A percentile compares a stretch with the other conserved stretches of the same genome.
These are phyloP conservation scores for Suillus plorans DNA, from an alignment of 768 basidiomycete genomes.

Conservation along the genomic window DNA sequence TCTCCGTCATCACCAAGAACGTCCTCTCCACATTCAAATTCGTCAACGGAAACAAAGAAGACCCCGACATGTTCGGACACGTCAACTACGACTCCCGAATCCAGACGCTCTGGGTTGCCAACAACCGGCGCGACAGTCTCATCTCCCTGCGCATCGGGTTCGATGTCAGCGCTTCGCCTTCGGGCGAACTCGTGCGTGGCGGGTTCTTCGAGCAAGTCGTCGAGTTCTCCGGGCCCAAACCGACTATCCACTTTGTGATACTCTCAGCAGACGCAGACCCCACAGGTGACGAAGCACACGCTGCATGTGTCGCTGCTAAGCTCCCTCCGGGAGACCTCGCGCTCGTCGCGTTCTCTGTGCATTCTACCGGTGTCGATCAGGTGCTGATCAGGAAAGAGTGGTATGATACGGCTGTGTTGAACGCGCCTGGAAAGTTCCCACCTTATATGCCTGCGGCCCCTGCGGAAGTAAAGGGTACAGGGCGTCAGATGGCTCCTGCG, in stretches of 20 bases:
- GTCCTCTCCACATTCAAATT: conserved; percentile 81
- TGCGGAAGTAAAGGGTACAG: conserved; percentile 21
- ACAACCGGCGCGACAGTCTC: conserved; percentile 81
- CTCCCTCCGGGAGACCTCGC: conserved; percentile 74
- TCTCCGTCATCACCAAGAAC: conserved; percentile 70
- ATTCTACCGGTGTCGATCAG: conserved; percentile 86
- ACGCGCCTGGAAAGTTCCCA: conserved; percentile 64
- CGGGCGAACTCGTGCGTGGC: conserved; percentile 59
- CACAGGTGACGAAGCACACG: conserved; percentile 77
- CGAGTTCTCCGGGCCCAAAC: conserved; percentile 81
- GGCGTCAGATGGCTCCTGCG: conserved; percentile 28
- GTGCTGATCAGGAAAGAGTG: conserved; percentile 84
- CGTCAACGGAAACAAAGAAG: conserved; percentile 65
- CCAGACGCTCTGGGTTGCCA: conserved; percentile 86
- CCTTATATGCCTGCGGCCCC: conserved; percentile 28
- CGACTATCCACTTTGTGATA: conserved; percentile 88
- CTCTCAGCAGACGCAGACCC: conserved; percentile 84
- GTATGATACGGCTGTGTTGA: conserved; percentile 67
- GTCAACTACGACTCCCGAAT: conserved; percentile 83
- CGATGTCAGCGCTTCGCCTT: conserved; percentile 52
- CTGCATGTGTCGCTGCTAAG: conserved; percentile 82
- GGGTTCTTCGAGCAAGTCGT: conserved; percentile 79
- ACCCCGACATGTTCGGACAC: conserved; percentile 86
- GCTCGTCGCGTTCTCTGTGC: conserved; percentile 86
- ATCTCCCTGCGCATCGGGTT: conserved; percentile 76